Percentiles rank a stretch among this genome's conserved stretches.
Evolutionary conservation across 495 filamentous ascomycete species (phyloP).

Genomic region (Penicillium steckii): DNA sequence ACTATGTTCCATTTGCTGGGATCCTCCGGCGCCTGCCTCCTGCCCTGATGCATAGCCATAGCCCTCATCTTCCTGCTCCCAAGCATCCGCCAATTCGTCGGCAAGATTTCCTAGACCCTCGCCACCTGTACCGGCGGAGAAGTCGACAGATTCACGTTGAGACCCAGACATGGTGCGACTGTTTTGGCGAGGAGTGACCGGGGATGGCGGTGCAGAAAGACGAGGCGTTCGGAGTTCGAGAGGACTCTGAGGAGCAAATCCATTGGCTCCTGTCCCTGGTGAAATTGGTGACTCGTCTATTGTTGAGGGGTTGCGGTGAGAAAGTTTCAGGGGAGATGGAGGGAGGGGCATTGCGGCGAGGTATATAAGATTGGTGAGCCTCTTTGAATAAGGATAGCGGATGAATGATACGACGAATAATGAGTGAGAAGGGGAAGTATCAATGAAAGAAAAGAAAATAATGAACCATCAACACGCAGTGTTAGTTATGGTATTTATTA

Average conservation of each 20-base stretch:
- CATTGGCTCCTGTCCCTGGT: slow-evolving; percentile 36
- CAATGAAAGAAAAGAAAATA: slow-evolving; percentile 3
- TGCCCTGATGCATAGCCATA: slow-evolving; percentile 44
- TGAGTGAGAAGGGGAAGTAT: background rate
- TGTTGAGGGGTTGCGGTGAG: slow-evolving; percentile 63
- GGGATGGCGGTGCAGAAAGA: slow-evolving; percentile 59
- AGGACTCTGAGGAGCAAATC: slow-evolving; percentile 40
- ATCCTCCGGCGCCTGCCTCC: slow-evolving; percentile 31
- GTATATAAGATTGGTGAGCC: background rate
- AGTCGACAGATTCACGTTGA: slow-evolving; percentile 41
- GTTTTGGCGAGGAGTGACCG: slow-evolving; percentile 55
- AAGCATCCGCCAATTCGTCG: slow-evolving; percentile 65
- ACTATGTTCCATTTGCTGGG: slow-evolving; percentile 34
- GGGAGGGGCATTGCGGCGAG: slow-evolving; percentile 33
- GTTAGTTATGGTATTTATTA: too few relatives aligned
- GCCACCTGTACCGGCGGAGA: slow-evolving; percentile 44
- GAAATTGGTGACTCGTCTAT: slow-evolving; percentile 56
- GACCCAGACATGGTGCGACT: slow-evolving; percentile 53
- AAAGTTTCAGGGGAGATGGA: slow-evolving; percentile 59
- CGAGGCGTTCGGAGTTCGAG: slow-evolving; percentile 41
- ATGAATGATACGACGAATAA: background rate
- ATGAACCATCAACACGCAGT: background rate
- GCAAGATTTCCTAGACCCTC: slow-evolving; percentile 76
- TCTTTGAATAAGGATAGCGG: background rate
- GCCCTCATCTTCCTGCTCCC: slow-evolving; percentile 60